Evolutionary conservation across 2,329 filamentous ascomycete genomes (phyloP), one percentile per base, ranked within the genome.

Genomic region (Purpureocillium lavendulum): DNA sequence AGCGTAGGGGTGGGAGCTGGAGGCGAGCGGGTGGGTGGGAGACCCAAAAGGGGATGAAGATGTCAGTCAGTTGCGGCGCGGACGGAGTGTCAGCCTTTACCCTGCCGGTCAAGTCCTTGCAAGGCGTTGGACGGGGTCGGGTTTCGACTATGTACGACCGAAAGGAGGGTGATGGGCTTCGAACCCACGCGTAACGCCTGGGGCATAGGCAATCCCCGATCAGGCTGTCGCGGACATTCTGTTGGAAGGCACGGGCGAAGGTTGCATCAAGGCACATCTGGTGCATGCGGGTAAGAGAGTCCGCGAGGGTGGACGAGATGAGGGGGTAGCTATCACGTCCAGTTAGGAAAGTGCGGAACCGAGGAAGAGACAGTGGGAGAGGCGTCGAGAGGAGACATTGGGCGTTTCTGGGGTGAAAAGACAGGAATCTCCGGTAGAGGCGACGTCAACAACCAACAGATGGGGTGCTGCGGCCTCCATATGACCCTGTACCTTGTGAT

Each of bases 401-500:
- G 24, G 13, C 14, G 33, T 4, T 11, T 8, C 16, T n/a, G 13
- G 13, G n/a, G 21, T 18, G 24, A 12, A n/a, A 6, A 3, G 24
- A 17, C 13, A 12, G 14, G 21, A 26, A 10, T 10, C 21, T 26
- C 21, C 21, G 21, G 21, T 10, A 26, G 21, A 26, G 21, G 10
- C n/a, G 24, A 34, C 21, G 21, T 5, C 17, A 18, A 38, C 36
- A 35, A 30, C 41, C 41, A 40, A 43, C 38, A 38, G 30, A n/a
- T 17, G 28, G 21, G 32, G n/a, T 36, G 26, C 15, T 16, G 34
- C 34, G 16, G 35, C 36, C 30, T 37, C 37, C 40, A 35, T 40
- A 38, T 38, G 44, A 39, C 39, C 42, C 39, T 35, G 39, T 40
- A 30, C 43, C 45, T 38, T 45, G 43, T 39, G 40, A 38, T 38